Conservation (phyloP, 345 rosid species). For the Citrus trifoliata region DNA sequence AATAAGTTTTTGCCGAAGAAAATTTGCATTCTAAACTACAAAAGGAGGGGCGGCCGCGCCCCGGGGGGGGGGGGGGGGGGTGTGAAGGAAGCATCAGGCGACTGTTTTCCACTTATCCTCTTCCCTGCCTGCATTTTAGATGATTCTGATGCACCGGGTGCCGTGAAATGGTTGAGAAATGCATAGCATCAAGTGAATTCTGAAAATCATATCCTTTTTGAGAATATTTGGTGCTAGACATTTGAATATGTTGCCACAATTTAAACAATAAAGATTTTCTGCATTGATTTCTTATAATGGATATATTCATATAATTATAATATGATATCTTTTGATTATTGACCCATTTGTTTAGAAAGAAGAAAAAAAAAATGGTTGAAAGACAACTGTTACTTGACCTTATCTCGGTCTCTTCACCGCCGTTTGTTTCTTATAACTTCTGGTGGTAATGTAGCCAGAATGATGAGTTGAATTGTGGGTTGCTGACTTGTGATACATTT, state of each 20-base stretch:
- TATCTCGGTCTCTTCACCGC: neutral
- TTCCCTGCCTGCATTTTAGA: neutral
- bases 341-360: neutral
- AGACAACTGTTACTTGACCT: neutral
- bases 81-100: neutral
- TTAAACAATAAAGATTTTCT: neutral
- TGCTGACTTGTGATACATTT: constrained; percentile 12
- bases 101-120: neutral
- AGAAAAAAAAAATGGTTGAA: neutral
- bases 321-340: too few species aligned
- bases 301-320: neutral
- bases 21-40: neutral
- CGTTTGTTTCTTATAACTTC: neutral
- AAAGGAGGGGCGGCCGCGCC: too few species aligned
- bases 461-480: neutral
- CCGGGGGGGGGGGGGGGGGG: too few species aligned
- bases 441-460: neutral
- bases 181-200: neutral
- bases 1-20: neutral
- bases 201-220: neutral
- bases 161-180: neutral
- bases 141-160: neutral
- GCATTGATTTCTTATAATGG: neutral
- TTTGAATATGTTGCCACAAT: neutral
- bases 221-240: neutral